Evolutionary conservation across 2,329 filamentous ascomycete genomes (phyloP).

Genomic region (Penicillium digitatum): DNA sequence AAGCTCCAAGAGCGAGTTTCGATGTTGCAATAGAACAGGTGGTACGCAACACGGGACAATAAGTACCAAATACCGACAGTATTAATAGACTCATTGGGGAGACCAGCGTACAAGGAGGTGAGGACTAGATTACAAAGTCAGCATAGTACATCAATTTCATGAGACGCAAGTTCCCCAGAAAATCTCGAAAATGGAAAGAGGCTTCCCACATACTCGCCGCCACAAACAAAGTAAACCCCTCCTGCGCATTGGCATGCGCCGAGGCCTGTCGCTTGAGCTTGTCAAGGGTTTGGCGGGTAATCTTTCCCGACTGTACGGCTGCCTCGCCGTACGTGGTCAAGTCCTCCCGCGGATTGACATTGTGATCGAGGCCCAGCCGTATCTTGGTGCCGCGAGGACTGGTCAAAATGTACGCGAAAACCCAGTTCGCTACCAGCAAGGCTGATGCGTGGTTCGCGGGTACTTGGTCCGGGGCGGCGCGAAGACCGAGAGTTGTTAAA

Average conservation of each 20-base stretch:
- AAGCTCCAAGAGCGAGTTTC: slow-evolving; percentile 30
- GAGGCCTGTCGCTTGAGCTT: slow-evolving; percentile 36
- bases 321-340: slow-evolving; percentile 35
- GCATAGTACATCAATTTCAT: background rate
- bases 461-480: slow-evolving; percentile 13
- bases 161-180: background rate
- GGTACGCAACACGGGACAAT: slow-evolving; percentile 35
- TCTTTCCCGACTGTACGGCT: slow-evolving; percentile 36
- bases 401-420: slow-evolving; percentile 37
- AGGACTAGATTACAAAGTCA: slow-evolving; percentile 24
- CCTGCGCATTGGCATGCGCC: slow-evolving; percentile 33
- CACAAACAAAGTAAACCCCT: slow-evolving; percentile 40
- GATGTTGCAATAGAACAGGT: slow-evolving; percentile 33
- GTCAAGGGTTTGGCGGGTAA: slow-evolving; percentile 35
- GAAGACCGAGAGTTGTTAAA: slow-evolving; percentile 24
- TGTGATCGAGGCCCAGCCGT: slow-evolving; percentile 36
- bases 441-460: slow-evolving; percentile 27
- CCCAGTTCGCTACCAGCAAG: slow-evolving; percentile 41
- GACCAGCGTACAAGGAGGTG: slow-evolving; percentile 34
- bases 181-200: background rate
- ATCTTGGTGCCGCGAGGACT: slow-evolving; percentile 36
- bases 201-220: slow-evolving; percentile 26
- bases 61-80: slow-evolving; percentile 35
- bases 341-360: slow-evolving; percentile 39
- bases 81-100: slow-evolving; percentile 38